These are phyloP conservation scores for Gracilaria caudata DNA, from an alignment of 23 red algal species.

Conservation along the genomic window DNA sequence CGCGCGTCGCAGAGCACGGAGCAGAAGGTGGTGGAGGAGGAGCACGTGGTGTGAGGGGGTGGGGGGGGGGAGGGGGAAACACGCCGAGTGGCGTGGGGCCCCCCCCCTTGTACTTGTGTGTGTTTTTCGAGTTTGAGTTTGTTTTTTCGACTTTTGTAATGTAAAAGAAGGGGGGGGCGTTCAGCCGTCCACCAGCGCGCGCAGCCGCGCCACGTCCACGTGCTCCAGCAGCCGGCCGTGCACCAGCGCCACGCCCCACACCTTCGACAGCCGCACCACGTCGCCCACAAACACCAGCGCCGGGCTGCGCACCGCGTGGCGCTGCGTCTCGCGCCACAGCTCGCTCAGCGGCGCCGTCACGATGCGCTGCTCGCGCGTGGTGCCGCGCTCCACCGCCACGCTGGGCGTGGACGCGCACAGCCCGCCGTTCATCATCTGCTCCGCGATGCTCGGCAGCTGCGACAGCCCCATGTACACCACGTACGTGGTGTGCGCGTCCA, in stretches of 20 bases:
- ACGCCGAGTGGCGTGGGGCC: too few species aligned
- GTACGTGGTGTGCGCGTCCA: conserved; percentile 39
- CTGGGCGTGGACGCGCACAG: conserved; percentile 30
- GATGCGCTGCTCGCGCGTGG: conserved; percentile 40
- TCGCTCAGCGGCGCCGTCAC: conserved; percentile 32
- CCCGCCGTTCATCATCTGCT: conserved; percentile 30
- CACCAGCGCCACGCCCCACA: conserved; percentile 45
- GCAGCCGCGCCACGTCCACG: not conserved
- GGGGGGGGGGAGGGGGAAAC: too few species aligned
- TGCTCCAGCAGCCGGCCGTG: conserved; percentile 21
- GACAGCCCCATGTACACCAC: conserved; percentile 87
- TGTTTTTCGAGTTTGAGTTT: not conserved
- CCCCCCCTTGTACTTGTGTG: too few species aligned
- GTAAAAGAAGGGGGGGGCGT: not conserved
- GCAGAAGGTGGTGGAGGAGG: not conserved
- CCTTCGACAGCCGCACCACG: conserved; percentile 59
- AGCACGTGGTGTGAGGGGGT: not conserved
- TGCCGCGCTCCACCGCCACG: conserved; percentile 69
- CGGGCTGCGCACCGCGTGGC: conserved; percentile 51
- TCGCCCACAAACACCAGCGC: conserved; percentile 69
- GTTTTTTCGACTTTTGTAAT: not conserved
- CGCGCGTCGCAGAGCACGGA: not conserved
- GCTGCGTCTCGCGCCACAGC: conserved; percentile 5
- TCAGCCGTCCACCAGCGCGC: not conserved
- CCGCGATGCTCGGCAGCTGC: not conserved